Conservation (phyloP, 2,329 filamentous ascomycete genomes). For the Hymenoscyphus scutula region DNA sequence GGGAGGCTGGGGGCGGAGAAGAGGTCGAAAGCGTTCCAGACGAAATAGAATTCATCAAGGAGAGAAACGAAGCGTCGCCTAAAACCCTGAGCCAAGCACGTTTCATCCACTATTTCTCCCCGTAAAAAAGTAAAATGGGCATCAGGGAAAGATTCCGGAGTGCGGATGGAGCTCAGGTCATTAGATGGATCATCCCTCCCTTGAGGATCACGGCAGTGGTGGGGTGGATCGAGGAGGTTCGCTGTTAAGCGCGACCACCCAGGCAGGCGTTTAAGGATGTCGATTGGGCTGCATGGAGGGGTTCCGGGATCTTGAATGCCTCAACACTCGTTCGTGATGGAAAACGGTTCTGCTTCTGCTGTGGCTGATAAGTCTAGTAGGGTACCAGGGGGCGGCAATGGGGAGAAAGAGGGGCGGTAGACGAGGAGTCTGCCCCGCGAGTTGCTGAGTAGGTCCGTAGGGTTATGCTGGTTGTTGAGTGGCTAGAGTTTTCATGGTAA, state of each 20-base stretch:
- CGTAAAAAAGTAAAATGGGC: not conserved
- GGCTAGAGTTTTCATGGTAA: not conserved
- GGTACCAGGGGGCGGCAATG: conserved; percentile 6
- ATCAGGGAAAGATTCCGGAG: not conserved
- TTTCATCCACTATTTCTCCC: conserved; percentile 7
- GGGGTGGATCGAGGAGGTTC: not conserved
- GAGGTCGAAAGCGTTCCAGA: conserved; percentile 22
- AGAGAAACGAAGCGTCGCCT: not conserved
- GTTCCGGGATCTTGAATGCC: not conserved
- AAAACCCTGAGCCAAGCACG: conserved; percentile 1
- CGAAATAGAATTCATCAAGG: conserved; percentile 3
- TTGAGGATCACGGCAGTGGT: not conserved
- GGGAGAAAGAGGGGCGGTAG: conserved; percentile 1
- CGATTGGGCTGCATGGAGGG: conserved; percentile 2
- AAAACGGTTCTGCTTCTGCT: conserved; percentile 17
- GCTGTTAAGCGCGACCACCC: conserved; percentile 7
- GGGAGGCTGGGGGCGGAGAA: conserved; percentile 16
- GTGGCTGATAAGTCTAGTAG: conserved; percentile 11
- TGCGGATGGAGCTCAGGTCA: not conserved
- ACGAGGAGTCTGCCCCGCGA: not conserved
- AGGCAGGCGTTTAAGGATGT: conserved; percentile 2
- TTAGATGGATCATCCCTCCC: conserved; percentile 2
- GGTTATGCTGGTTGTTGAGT: not conserved
- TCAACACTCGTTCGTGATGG: conserved; percentile 11
- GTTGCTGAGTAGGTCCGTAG: not conserved